Conservation (phyloP, 2,329 filamentous ascomycete genomes). For the Phialocephala sp. region DNA sequence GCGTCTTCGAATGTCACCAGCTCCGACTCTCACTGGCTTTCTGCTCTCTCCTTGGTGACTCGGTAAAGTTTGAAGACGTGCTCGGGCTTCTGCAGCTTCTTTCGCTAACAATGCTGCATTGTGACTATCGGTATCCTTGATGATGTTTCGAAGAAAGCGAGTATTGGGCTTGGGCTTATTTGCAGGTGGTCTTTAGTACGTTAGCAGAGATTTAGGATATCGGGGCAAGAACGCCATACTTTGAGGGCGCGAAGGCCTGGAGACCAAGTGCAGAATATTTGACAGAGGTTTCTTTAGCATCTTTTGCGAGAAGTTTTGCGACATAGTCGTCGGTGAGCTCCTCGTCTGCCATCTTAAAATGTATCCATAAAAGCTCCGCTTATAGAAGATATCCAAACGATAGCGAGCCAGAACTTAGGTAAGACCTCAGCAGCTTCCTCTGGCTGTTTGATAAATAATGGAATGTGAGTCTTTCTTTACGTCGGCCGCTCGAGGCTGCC, state of each 20-base stretch:
- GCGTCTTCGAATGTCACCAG: constrained; percentile 58
- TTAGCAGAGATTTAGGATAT: constrained; percentile 14
- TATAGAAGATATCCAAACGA: background rate
- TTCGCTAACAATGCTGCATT: constrained; percentile 86
- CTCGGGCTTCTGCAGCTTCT: constrained; percentile 79
- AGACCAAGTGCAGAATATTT: constrained; percentile 78
- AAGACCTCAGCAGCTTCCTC: background rate
- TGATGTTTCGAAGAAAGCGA: constrained; percentile 84
- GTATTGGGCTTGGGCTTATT: constrained; percentile 88
- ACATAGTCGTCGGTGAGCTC: constrained; percentile 79
- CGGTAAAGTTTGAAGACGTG: constrained; percentile 69
- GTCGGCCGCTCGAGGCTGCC: background rate
- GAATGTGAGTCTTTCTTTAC: constrained; percentile 2
- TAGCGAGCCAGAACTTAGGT: background rate
- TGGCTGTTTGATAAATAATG: background rate
- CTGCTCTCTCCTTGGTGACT: constrained; percentile 47
- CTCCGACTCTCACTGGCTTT: constrained; percentile 51
- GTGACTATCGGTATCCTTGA: constrained; percentile 85
- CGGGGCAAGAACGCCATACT: constrained; percentile 24
- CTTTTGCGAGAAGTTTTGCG: constrained; percentile 77
- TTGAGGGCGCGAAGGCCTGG: constrained; percentile 62
- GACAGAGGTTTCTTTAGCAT: constrained; percentile 75
- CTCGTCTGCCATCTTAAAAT: constrained; percentile 34
- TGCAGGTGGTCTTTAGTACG: constrained; percentile 49
- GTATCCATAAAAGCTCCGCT: background rate